Evolutionary conservation across 2,329 filamentous ascomycete genomes (phyloP).

Genomic region (Aphanocladium album): DNA sequence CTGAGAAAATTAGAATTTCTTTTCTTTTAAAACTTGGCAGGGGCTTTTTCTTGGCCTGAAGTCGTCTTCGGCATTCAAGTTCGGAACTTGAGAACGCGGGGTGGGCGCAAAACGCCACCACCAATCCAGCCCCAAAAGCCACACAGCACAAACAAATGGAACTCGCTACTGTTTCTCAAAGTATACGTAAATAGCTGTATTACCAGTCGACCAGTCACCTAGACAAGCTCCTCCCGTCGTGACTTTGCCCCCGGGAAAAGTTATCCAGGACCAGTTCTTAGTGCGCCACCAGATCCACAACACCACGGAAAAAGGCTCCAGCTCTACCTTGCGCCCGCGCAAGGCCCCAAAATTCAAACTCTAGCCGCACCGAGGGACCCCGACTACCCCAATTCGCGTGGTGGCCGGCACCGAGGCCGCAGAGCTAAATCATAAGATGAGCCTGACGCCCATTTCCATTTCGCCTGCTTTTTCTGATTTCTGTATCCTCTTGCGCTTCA

Average conservation of each 20-base stretch:
- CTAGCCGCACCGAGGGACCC: neutral
- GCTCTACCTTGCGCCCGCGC: too few species aligned
- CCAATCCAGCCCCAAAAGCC: neutral
- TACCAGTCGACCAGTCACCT: too few species aligned
- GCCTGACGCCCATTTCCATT: neutral
- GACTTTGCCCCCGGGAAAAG: too few species aligned
- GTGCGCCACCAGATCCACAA: constrained; percentile 10
- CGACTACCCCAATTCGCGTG: neutral
- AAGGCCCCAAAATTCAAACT: neutral
- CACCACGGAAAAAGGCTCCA: neutral
- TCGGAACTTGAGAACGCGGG: neutral
- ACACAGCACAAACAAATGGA: neutral
- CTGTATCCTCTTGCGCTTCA: neutral
- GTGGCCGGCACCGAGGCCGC: neutral
- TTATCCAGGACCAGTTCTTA: too few species aligned
- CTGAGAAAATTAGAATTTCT: too few species aligned
- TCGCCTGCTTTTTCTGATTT: neutral
- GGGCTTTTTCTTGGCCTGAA: neutral
- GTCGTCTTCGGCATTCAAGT: neutral
- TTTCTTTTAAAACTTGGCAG: neutral
- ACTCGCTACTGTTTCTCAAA: too few species aligned
- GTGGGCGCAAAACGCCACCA: neutral
- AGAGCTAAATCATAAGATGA: neutral
- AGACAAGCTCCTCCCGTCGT: too few species aligned
- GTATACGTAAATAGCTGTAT: too few species aligned